Conservation (phyloP, 2,329 filamentous ascomycete species). For the Penicillium sp. region DNA sequence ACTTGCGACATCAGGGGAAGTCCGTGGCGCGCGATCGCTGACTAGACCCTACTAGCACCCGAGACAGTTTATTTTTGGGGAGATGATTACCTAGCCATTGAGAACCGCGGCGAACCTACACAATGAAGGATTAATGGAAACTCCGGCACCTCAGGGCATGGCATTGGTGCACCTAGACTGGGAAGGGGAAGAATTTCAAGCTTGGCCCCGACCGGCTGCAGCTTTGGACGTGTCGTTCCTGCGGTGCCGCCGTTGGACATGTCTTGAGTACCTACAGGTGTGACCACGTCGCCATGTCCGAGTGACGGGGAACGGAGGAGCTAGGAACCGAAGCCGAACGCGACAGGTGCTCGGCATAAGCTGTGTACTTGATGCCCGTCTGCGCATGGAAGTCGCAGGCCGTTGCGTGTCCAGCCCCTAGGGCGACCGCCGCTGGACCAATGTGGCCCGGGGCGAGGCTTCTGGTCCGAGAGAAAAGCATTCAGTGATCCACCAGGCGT, state of each 20-base stretch:
- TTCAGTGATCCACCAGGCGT: constrained; percentile 19
- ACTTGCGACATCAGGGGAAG: constrained; percentile 23
- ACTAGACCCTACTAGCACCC: constrained; percentile 13
- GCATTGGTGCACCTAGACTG: background rate
- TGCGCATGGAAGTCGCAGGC: background rate
- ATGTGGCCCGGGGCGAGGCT: constrained; percentile 16
- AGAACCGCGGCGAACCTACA: background rate
- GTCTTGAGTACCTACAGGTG: background rate
- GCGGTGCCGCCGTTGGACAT: constrained; percentile 1
- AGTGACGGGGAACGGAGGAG: no score
- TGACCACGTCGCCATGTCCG: background rate
- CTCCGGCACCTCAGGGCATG: background rate
- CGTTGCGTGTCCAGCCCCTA: constrained; percentile 1
- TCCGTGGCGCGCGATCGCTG: constrained; percentile 17
- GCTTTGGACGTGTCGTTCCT: constrained; percentile 9
- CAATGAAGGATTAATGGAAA: background rate
- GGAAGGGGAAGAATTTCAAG: constrained; percentile 2
- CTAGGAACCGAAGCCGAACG: background rate
- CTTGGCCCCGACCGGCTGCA: constrained; percentile 1
- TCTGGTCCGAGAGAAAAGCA: constrained; percentile 18
- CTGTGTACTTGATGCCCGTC: background rate
- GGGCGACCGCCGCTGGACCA: constrained; percentile 8
- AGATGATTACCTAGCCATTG: background rate
- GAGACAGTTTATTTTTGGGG: constrained; percentile 22
- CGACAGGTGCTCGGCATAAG: background rate